Evolutionary conservation across 257 asterid genomes (phyloP), one percentile per base, ranked within the genome.

Genomic region (Salvia splendens): DNA sequence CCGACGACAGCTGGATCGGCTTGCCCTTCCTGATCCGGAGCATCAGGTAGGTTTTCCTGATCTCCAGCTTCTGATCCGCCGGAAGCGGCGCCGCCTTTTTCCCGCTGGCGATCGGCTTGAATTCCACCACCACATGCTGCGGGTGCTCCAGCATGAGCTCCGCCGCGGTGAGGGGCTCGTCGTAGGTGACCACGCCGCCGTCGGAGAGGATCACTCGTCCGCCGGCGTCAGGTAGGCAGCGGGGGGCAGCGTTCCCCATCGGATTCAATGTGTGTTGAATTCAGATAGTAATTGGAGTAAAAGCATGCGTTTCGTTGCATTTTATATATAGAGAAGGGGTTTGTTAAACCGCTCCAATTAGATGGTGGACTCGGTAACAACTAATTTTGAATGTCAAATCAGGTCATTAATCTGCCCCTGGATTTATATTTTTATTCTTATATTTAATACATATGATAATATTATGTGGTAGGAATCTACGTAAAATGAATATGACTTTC

Each of bases 81-180:
- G 96, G 96, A 64, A 92, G 69, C 1, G 96, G 95, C 1, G 77
- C 42, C 0, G 84, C 79, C 61, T 65, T 82, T 40, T 72, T 67
- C 0, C 83, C 86, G 15, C 36, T 49, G 1, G 47, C 11, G 4
- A 71, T 69, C 8, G 74, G 64, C 58, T 76, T 78, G 43, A 89
- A 73, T 40, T 92, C 98, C 3, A 84, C 91, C 58, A 92, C 96
- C 57, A 83, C 80, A 28, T 92, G 83, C 17, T 75, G 94, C 0
- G 95, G 96, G 67, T 92, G 73, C 12, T 92, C 95, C 42, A 89
- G 79, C 96, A 92, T 89, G 61, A 92, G 85, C 65, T 92, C 96
- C 32, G 92, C 98, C 0, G 72, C 96, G 5, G 98, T 92, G 17
- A 87, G 72, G 2, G 95, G 83, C 11, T 63, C 33, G 32, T 83